phyloP scores from a whole-genome alignment of 352 stramenopile species.

The Pythium rishiriense region DNA sequence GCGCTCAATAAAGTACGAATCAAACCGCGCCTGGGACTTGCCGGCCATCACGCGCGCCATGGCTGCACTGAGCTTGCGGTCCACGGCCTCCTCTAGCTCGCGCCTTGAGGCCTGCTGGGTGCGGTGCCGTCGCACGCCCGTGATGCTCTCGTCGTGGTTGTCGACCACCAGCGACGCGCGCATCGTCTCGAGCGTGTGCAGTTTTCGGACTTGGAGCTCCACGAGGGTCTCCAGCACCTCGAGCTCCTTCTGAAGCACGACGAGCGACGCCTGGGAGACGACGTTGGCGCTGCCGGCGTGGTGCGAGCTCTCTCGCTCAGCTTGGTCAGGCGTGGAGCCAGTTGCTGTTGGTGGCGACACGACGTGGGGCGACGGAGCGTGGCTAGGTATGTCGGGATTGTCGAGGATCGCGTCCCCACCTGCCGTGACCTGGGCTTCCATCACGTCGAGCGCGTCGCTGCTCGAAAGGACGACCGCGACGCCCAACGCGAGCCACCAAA shows the following conservation, averaged over 20 bases:
- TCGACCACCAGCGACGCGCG: neutral
- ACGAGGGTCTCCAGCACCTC: constrained; percentile 20
- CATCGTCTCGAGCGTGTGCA: constrained; percentile 21
- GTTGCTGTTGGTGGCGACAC: neutral
- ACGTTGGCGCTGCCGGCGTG: neutral
- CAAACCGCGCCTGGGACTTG: constrained; percentile 27
- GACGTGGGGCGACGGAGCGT: neutral
- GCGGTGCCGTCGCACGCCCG: neutral
- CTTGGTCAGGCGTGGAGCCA: neutral
- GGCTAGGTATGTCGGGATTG: neutral
- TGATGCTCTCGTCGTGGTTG: neutral
- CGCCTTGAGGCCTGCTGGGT: neutral
- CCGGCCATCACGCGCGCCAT: neutral
- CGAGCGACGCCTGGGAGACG: constrained; percentile 8
- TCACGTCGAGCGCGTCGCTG: neutral
- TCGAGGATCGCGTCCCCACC: neutral
- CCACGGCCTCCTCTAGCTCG: constrained; percentile 11
- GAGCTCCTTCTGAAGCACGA: constrained; percentile 23
- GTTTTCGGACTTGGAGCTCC: constrained; percentile 17
- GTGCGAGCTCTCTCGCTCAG: too few species aligned
- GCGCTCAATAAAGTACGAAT: constrained; percentile 47
- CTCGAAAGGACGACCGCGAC: neutral
- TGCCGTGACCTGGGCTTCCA: constrained; percentile 5
- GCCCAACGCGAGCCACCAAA: neutral
- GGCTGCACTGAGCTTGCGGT: constrained; percentile 15